These are phyloP conservation scores for Podospora pseudoanserina DNA, from an alignment of 495 filamentous ascomycete species.

Conservation along the genomic window DNA sequence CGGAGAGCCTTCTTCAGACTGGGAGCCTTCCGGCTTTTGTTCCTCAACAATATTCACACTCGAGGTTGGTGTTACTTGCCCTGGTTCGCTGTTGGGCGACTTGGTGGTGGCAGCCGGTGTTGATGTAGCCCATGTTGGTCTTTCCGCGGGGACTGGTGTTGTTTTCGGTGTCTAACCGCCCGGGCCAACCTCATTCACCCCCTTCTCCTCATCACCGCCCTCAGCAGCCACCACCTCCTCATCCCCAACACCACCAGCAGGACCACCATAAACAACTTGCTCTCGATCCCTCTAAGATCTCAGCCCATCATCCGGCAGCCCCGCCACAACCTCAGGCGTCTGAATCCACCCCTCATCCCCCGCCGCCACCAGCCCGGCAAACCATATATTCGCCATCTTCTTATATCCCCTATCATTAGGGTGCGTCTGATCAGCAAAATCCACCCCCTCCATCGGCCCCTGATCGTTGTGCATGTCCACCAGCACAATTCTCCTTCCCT, in stretches of 20 bases:
- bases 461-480: conserved; percentile 45
- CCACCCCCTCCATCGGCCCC: conserved; percentile 25
- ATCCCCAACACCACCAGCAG: background rate
- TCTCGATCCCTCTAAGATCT: background rate
- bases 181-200: background rate
- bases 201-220: background rate
- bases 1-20: background rate
- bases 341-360: conserved; percentile 26
- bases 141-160: background rate
- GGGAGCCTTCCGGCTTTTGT: too few species aligned
- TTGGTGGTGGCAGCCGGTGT: background rate
- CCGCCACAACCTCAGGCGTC: conserved; percentile 21
- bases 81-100: background rate
- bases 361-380: conserved; percentile 37
- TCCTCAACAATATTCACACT: too few species aligned
- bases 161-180: too few species aligned
- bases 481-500: conserved; percentile 37
- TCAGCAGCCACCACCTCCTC: background rate
- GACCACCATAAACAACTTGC: background rate
- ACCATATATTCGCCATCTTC: conserved; percentile 55
- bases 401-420: conserved; percentile 49
- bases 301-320: conserved; percentile 20
- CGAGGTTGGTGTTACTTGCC: too few species aligned
- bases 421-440: conserved; percentile 49
- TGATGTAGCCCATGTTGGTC: background rate